Evolutionary conservation across 1,284 basidiomycete genomes (phyloP).

Genomic region (Fomitiporia mediterranea): DNA sequence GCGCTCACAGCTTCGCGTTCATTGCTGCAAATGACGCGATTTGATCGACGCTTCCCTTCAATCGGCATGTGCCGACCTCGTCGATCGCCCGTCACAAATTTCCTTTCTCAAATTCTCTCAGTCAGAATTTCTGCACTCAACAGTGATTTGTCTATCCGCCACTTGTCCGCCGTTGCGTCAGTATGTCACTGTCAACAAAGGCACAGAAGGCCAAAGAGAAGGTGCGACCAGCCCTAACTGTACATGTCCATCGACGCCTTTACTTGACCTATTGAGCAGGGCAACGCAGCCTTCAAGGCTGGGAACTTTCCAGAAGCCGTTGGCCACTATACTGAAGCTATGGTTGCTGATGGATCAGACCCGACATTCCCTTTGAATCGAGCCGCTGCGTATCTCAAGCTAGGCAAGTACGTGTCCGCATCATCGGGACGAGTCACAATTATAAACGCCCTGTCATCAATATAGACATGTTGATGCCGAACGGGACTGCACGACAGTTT

Average conservation of each 20-base stretch:
- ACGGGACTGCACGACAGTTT: constrained; percentile 60
- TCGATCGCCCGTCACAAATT: no score
- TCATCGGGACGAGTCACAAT: constrained; percentile 12
- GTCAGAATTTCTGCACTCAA: neutral
- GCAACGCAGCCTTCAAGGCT: constrained; percentile 53
- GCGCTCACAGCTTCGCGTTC: neutral
- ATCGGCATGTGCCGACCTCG: neutral
- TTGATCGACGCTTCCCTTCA: neutral
- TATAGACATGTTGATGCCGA: constrained; percentile 68
- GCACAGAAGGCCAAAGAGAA: constrained; percentile 20
- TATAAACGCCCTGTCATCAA: constrained; percentile 12
- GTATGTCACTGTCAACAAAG: constrained; percentile 1
- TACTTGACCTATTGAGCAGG: constrained; percentile 33
- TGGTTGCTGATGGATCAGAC: constrained; percentile 58
- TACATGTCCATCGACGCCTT: neutral
- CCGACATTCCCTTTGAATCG: constrained; percentile 72
- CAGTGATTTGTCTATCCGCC: neutral
- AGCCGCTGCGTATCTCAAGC: constrained; percentile 78
- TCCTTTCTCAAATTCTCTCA: neutral
- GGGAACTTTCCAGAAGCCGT: constrained; percentile 49
- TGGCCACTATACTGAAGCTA: constrained; percentile 71
- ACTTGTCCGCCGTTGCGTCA: neutral
- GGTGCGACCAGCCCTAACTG: neutral
- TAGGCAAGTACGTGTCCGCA: constrained; percentile 65
- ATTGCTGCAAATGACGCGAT: neutral